A percentile compares a stretch with the other conserved stretches of the same genome.
Evolutionary conservation across 306 rosid species (phyloP).

Genomic region (Myrica gale): DNA sequence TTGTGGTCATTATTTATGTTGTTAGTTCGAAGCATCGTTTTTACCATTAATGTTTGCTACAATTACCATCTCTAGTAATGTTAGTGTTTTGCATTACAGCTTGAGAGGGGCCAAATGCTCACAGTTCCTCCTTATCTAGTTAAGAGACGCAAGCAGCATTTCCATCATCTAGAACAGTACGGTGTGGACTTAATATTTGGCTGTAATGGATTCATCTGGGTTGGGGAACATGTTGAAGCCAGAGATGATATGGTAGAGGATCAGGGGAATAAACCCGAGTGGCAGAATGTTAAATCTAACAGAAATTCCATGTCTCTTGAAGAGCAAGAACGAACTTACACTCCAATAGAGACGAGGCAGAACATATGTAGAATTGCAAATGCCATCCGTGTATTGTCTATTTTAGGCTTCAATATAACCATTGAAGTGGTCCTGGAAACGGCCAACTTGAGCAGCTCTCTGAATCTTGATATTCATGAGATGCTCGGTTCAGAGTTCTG

Average conservation of each 20-base stretch:
- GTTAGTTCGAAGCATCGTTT: background rate
- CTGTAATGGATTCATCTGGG: conserved; percentile 86
- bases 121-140: conserved; percentile 69
- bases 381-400: conserved; percentile 62
- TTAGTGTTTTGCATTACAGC: conserved; percentile 43
- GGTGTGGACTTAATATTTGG: conserved; percentile 81
- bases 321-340: conserved; percentile 54
- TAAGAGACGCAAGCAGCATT: conserved; percentile 90
- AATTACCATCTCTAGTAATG: background rate
- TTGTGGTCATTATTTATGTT: background rate
- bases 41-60: background rate
- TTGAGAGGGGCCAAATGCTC: conserved; percentile 78
- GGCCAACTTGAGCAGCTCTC: conserved; percentile 52
- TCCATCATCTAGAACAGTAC: conserved; percentile 69
- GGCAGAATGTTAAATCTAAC: conserved; percentile 28
- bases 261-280: conserved; percentile 50
- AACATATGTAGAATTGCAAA: conserved; percentile 77
- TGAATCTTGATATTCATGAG: conserved; percentile 57
- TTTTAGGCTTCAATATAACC: conserved; percentile 61
- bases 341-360: conserved; percentile 59
- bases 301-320: conserved; percentile 30
- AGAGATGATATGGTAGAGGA: conserved; percentile 60
- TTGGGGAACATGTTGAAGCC: conserved; percentile 72
- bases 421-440: conserved; percentile 62
- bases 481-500: conserved; percentile 88